Evolutionary conservation across 78 protist species (phyloP), one percentile per base, ranked within the genome.

Genomic region (Protostelium mycophagum): DNA sequence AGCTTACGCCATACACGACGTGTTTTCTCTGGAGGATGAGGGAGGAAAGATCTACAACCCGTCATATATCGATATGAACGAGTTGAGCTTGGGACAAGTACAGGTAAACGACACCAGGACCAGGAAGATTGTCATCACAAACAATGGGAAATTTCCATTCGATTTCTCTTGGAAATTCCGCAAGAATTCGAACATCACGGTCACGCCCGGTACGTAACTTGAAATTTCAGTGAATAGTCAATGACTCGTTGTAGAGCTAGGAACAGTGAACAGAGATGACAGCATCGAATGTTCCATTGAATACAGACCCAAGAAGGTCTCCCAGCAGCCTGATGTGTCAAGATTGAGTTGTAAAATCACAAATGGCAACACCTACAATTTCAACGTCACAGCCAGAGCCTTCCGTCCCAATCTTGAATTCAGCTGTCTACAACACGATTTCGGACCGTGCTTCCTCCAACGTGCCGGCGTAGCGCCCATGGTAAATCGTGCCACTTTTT

Each of bases 41-140:
- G 94, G 86, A 34, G 94, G 38, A 28, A 38, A 0, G 36, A 34
- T 90, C 25, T 51, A 51, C 73, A 51, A 51, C 73, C 73, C 73
- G 5, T 0, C 9, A 36, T 35, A 63, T 25, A 86, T 25, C 84
- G 31, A 16, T 25, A 10, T 37, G 5, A 89, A 87, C 5, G 36
- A 28, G 23, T 63, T 94, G 9, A 95, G 93, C 85, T 88, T 96
- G 36, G 98, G 98, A 0, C 35, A 38, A 16, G 95, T 96, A 0
- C 96, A 94, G 16, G 86, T 94, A 51, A 90, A 91, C 91, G 93
- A 90, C 63, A 38, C 0, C 63, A 16, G n/a, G 0, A 23, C 0
- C 28, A 29, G 38, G 35, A 38, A 37, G 38, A 0, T 96, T 36
- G 0, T 1, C 25, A 9, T 96, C 36, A 16, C 35, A 23, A 96